Evolutionary conservation across 495 filamentous ascomycete genomes (phyloP).

Genomic region (Hypoxylon trugodes): DNA sequence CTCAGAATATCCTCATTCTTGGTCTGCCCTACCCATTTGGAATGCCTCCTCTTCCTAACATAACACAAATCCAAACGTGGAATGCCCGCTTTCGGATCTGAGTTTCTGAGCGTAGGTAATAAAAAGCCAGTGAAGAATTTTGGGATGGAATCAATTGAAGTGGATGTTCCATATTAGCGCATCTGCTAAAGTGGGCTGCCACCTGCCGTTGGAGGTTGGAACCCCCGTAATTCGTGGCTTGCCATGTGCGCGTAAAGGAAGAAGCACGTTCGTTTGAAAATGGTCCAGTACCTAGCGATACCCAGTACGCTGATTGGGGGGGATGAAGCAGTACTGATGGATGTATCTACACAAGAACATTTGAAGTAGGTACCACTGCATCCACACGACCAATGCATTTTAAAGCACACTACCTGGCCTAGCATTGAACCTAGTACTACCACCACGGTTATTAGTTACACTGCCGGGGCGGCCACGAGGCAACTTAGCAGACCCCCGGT

Average conservation of each 20-base stretch:
- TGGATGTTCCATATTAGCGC: conserved; percentile 34
- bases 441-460: conserved; percentile 35
- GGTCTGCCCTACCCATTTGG: conserved; percentile 11
- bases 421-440: too few species aligned
- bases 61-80: too few species aligned
- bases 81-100: conserved; percentile 37
- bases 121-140: conserved; percentile 34
- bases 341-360: too few species aligned
- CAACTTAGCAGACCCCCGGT: conserved; percentile 25
- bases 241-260: conserved; percentile 42
- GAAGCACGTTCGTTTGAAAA: conserved; percentile 38
- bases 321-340: conserved; percentile 17
- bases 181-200: conserved; percentile 39
- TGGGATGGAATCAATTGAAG: conserved; percentile 36
- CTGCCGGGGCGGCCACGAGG: conserved; percentile 42
- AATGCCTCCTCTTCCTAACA: too few species aligned
- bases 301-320: conserved; percentile 28
- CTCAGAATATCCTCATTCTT: conserved; percentile 8
- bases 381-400: conserved; percentile 32
- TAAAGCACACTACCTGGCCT: background rate
- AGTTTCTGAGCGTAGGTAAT: too few species aligned
- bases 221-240: conserved; percentile 41
- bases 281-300: too few species aligned
- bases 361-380: conserved; percentile 28
- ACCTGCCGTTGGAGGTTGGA: conserved; percentile 41